A percentile compares a stretch with the other conserved stretches of the same genome.
phyloP scores from a whole-genome alignment of 257 asterid genomes.

The Nicotiana paniculata region DNA sequence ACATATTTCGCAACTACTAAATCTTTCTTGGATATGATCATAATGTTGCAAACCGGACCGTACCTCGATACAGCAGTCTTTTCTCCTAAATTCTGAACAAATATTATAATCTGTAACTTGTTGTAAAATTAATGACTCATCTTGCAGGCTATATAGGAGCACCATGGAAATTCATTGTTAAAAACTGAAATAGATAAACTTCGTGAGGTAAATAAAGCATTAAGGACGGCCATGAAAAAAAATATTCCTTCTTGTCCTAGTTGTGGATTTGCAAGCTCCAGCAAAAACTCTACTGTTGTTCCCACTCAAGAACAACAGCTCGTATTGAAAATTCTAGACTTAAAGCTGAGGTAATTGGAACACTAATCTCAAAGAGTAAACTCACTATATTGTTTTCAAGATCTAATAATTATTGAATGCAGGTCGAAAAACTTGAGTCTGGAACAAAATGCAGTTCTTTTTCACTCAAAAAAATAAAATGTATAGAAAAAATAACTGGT shows the following conservation, averaged over 20 bases:
- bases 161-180: constrained; percentile 67
- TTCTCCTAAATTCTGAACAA: no score
- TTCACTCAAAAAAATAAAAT: no score
- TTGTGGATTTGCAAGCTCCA: constrained; percentile 44
- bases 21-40: no score
- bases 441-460: no score
- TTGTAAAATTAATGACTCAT: background rate
- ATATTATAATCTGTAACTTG: no score
- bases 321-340: constrained; percentile 61
- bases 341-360: constrained; percentile 40
- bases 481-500: no score
- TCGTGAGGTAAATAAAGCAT: constrained; percentile 43
- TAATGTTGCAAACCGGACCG: no score
- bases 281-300: constrained; percentile 20
- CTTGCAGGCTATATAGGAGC: constrained; percentile 75
- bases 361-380: background rate
- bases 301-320: constrained; percentile 49
- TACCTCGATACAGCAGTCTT: no score
- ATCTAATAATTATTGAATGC: constrained; percentile 1
- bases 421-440: constrained; percentile 51
- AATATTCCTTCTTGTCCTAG: constrained; percentile 40
- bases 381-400: no score
- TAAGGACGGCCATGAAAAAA: constrained; percentile 38
- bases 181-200: constrained; percentile 67
- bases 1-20: no score